Conservation (phyloP, 768 basidiomycete species). For the Tylopilus cervinicoccineus region DNA sequence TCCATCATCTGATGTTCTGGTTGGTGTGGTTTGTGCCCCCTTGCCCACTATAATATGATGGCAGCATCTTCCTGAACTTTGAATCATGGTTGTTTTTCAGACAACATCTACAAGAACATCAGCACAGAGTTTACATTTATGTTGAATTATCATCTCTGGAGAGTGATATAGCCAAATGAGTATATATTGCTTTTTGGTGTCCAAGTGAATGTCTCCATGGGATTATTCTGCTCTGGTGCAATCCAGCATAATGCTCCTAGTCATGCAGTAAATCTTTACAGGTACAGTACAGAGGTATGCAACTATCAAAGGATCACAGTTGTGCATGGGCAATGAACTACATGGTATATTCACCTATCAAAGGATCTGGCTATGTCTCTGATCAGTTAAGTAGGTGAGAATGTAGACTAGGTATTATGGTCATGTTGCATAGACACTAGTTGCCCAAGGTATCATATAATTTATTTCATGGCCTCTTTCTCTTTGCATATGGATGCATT, state of each 20-base stretch:
- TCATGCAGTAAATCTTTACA: not conserved
- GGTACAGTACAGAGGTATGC: no score
- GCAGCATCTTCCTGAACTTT: not conserved
- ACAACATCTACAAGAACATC: not conserved
- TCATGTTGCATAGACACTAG: no score
- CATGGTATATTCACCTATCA: no score
- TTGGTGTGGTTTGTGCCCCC: not conserved
- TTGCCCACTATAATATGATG: slow-evolving; percentile 2
- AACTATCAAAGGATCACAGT: no score
- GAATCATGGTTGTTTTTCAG: slow-evolving; percentile 10
- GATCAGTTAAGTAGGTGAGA: no score
- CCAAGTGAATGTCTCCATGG: not conserved
- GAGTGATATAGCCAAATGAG: not conserved
- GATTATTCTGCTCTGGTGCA: not conserved
- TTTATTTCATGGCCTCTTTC: no score
- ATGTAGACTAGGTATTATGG: no score
- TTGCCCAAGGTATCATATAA: no score
- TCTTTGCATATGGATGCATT: no score
- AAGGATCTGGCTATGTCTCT: no score
- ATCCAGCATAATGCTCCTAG: not conserved
- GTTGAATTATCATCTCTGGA: not conserved
- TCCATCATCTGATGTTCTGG: not conserved
- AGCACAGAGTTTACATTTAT: not conserved
- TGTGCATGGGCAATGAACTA: no score
- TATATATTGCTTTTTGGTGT: not conserved